A percentile compares a stretch with the other conserved stretches of the same genome.
phyloP scores from a whole-genome alignment of 805 yeast genomes.

The Yarrowia phangngaensis region DNA sequence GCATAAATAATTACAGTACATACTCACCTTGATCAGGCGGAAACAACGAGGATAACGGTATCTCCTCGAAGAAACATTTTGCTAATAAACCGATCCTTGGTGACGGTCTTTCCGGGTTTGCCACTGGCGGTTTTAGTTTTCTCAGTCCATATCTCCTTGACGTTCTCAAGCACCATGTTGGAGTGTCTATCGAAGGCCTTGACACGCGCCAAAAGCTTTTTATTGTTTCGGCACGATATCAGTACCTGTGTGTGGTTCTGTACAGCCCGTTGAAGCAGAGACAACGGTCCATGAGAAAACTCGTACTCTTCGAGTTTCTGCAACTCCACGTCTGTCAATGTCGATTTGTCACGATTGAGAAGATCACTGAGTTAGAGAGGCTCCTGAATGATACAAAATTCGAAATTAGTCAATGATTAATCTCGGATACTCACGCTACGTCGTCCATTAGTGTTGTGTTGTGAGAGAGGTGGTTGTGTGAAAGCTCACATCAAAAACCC shows the following conservation, averaged over 20 bases:
- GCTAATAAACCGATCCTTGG: conserved; percentile 74
- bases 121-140: conserved; percentile 60
- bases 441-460: conserved; percentile 15
- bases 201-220: conserved; percentile 82
- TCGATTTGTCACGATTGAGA: conserved; percentile 69
- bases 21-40: conserved; percentile 27
- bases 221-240: conserved; percentile 88
- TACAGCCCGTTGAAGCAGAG: conserved; percentile 79
- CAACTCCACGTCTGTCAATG: conserved; percentile 73
- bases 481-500: too few species aligned
- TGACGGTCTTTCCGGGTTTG: conserved; percentile 60
- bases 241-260: conserved; percentile 70
- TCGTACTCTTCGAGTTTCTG: conserved; percentile 84
- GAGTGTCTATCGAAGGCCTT: conserved; percentile 96
- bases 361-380: conserved; percentile 43
- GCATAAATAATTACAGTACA: conserved; percentile 26
- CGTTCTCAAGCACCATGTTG: conserved; percentile 87
- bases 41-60: conserved; percentile 76
- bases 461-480: neutral
- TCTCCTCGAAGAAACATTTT: conserved; percentile 95
- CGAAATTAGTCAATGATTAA: too few species aligned
- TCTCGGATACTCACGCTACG: conserved; percentile 25
- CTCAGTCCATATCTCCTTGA: conserved; percentile 79
- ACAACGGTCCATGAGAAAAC: conserved; percentile 84
- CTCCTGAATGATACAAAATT: too few species aligned